Base-by-base conservation (phyloP, 345 rosid genomes). In the Populus tremula region DNA sequence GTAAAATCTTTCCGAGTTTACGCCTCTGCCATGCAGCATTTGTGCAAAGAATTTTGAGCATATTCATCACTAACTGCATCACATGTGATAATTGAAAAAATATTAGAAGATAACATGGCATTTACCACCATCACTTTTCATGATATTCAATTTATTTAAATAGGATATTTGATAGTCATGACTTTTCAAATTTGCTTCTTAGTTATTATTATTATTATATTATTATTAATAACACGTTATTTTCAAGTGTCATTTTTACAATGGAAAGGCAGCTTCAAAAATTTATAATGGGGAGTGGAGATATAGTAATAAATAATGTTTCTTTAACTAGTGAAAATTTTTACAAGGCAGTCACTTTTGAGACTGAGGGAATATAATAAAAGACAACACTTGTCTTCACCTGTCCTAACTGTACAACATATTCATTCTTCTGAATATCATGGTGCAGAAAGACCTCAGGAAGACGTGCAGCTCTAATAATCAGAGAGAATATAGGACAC, bases 1-100 rank as follows among this genome's bases (percentile, higher is more conserved):
- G 95, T 77, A 96, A 86, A 76, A 92, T 86, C 86, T 96, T 96
- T 71, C 99, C 99, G 70, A 96, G 97, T 84, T 94, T 94, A 72
- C 99, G 95, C 87, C 99, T 94, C 87, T 96, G 98, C 99, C 99
- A 96, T 49, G 98, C 92, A 87, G 91, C 81, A 88, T 96, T 96
- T 77, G 99, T 91, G 81, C 97, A 90, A 68, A 96, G 89, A 82
- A 96, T 90, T 87, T 88, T 94, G 78, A 96, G 94, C 84, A 94
- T 87, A 86, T 94, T 96, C 80, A 89, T 85, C 80, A 94, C 90
- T 69, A 96, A 80, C 98, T 96, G 97, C 98, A 89, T 73, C 3
- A 45, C 68, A 80, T 75, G 84, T 50, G 61, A n/a, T 10, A 39
- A 38, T 14, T 39, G 18, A 25, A 59, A 8, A 59, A 4, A 3